phyloP scores from a whole-genome alignment of 2,329 filamentous ascomycete species.

The Chaetomiaceae sp. region DNA sequence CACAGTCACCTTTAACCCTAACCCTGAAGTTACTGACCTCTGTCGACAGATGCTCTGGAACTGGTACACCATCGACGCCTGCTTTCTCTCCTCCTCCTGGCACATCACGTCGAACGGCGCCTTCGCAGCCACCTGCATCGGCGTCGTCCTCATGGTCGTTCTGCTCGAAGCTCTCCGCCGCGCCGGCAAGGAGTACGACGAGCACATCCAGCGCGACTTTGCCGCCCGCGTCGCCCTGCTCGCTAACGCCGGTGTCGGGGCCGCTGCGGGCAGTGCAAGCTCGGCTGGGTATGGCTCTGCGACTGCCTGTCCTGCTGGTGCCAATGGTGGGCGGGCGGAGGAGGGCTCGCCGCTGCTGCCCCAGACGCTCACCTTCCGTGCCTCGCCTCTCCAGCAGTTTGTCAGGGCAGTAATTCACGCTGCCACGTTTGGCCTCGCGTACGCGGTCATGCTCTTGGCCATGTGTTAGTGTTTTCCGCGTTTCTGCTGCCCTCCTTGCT shows the following conservation, averaged over 20 bases:
- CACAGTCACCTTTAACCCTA: neutral
- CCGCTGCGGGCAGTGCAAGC: slow-evolving; percentile 11
- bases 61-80: slow-evolving; percentile 40
- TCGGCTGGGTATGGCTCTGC: slow-evolving; percentile 7
- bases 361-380: slow-evolving; percentile 33
- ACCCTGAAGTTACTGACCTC: neutral
- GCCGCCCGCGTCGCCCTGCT: slow-evolving; percentile 32
- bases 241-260: slow-evolving; percentile 13
- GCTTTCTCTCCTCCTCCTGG: slow-evolving; percentile 40
- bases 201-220: slow-evolving; percentile 37
- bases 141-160: slow-evolving; percentile 38
- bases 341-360: slow-evolving; percentile 10
- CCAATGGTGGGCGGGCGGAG: neutral
- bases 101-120: slow-evolving; percentile 37
- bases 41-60: slow-evolving; percentile 42
- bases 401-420: slow-evolving; percentile 38
- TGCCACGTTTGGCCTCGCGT: slow-evolving; percentile 39
- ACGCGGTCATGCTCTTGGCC: slow-evolving; percentile 42
- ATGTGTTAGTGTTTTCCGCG: slow-evolving; percentile 15
- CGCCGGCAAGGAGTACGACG: slow-evolving; percentile 40
- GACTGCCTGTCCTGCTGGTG: slow-evolving; percentile 13
- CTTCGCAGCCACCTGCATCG: slow-evolving; percentile 43
- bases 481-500: too few species aligned
- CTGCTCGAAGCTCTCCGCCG: slow-evolving; percentile 39
- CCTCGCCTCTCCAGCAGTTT: slow-evolving; percentile 39